Evolutionary conservation across 176 grass and related monocot genomes (phyloP).

Genomic region (Aegilops sharonensis): DNA sequence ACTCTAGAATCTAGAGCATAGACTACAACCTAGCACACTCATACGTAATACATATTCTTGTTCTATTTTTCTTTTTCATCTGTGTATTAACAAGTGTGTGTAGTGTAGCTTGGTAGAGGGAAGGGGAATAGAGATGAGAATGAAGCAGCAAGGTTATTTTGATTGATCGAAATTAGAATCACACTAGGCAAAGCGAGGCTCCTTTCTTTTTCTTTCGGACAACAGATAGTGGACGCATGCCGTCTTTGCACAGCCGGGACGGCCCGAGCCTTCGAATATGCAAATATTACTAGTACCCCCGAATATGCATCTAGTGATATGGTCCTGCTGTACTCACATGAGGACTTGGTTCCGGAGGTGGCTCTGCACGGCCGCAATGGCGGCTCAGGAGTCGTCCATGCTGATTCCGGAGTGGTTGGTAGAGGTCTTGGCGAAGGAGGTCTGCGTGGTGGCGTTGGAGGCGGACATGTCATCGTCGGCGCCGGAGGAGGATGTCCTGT

Average conservation of each 20-base stretch:
- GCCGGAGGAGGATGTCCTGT: constrained; percentile 19
- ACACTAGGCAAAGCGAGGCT: constrained; percentile 28
- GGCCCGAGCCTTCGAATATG: constrained; percentile 26
- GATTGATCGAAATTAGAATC: constrained; percentile 3
- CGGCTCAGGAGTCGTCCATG: constrained; percentile 57
- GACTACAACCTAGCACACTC: constrained; percentile 7
- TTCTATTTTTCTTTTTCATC: constrained; percentile 14
- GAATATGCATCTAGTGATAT: neutral
- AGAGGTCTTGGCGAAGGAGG: constrained; percentile 55
- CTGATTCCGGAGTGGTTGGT: constrained; percentile 58
- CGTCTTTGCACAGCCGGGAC: constrained; percentile 30
- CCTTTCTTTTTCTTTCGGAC: constrained; percentile 42
- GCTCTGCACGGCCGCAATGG: constrained; percentile 48
- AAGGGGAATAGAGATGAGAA: neutral
- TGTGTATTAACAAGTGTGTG: too few relatives aligned
- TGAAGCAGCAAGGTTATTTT: constrained; percentile 8
- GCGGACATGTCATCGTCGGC: constrained; percentile 46
- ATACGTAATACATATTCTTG: constrained; percentile 35
- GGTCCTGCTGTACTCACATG: constrained; percentile 51
- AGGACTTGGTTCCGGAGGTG: constrained; percentile 86
- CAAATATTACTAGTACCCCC: neutral
- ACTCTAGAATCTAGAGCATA: neutral
- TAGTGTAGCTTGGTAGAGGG: neutral
- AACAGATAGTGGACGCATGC: constrained; percentile 48
- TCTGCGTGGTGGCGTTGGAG: constrained; percentile 45